Evolutionary conservation across 305 asterid genomes (phyloP), one percentile per base, ranked within the genome.

Genomic region (Fraxinus velutina): DNA sequence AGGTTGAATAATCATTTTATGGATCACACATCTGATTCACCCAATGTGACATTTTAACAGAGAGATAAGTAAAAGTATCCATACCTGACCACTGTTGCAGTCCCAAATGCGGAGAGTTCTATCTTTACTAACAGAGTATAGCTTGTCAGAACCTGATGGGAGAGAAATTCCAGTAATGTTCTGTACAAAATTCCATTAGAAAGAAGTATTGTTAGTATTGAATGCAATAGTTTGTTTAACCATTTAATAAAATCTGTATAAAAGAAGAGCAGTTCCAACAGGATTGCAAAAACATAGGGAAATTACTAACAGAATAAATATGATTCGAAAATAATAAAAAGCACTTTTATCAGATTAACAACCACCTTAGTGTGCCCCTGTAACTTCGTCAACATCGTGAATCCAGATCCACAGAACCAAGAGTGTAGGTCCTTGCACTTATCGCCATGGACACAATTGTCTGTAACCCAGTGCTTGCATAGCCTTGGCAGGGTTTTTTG

Each of bases 91-190:
- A 47, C 84, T 89, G 42, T 87, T 70, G 88, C 94, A 92, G 83
- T 93, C 92, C 98, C 93, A 92, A 21, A 82, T 79, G 33, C 89
- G 86, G 39, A 91, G 27, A 17, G 83, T 73, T 47, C 81, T 81
- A 78, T 93, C 96, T 79, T 85, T 85, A 78, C 94, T 84, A 29
- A 84, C 86, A 0, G 96, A 83, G 75, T 87, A 90, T 13, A 93
- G 88, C 85, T 89, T 88, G 74, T 83, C 87, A 8, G 78, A 83
- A 75, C 90, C 90, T 79, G 86, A 66, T 27, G 93, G 93, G n/a
- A 92, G 90, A 36, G 91, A 78, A 47, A 93, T 90, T 50, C 98
- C 97, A 55, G 91, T 82, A 75, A 93, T 81, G 78, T 88, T 87
- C 97, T 92, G 75, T 29, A 47, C 60, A 37, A 50, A 71, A 13